These are phyloP conservation scores for Alternaria dauci DNA, from an alignment of 2,329 filamentous ascomycete genomes.

Conservation along the genomic window DNA sequence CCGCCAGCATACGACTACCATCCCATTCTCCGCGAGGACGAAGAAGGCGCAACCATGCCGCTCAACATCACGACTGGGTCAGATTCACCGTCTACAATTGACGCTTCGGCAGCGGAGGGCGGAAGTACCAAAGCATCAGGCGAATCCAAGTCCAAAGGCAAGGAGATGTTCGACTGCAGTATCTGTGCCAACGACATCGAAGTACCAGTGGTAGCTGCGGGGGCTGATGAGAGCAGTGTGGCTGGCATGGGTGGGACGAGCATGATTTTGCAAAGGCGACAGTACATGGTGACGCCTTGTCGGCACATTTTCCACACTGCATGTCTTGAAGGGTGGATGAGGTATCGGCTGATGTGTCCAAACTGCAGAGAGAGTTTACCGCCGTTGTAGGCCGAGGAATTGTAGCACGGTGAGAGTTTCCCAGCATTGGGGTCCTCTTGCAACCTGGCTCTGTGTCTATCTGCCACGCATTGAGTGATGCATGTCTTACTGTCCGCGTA, in stretches of 20 bases:
- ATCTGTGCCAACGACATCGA: conserved; percentile 94
- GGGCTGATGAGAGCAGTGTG: conserved; percentile 39
- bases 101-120: conserved; percentile 18
- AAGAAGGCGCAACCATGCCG: conserved; percentile 77
- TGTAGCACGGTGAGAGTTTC: background rate
- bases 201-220: conserved; percentile 77
- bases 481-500: conserved; percentile 10
- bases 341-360: conserved; percentile 89
- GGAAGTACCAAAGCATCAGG: conserved; percentile 41
- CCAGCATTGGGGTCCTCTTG: background rate
- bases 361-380: conserved; percentile 92
- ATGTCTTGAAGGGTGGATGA: conserved; percentile 96
- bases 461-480: background rate
- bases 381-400: conserved; percentile 68
- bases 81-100: conserved; percentile 18
- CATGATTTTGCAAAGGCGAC: conserved; percentile 77
- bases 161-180: conserved; percentile 82
- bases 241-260: conserved; percentile 54
- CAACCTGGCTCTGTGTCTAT: background rate
- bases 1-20: conserved; percentile 91
- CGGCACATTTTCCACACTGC: conserved; percentile 92
- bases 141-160: conserved; percentile 62
- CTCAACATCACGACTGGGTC: conserved; percentile 66
- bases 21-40: conserved; percentile 83
- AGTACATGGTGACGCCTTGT: conserved; percentile 98